phyloP scores from a whole-genome alignment of 2,329 filamentous ascomycete species.

The Aspergillus floridensis region DNA sequence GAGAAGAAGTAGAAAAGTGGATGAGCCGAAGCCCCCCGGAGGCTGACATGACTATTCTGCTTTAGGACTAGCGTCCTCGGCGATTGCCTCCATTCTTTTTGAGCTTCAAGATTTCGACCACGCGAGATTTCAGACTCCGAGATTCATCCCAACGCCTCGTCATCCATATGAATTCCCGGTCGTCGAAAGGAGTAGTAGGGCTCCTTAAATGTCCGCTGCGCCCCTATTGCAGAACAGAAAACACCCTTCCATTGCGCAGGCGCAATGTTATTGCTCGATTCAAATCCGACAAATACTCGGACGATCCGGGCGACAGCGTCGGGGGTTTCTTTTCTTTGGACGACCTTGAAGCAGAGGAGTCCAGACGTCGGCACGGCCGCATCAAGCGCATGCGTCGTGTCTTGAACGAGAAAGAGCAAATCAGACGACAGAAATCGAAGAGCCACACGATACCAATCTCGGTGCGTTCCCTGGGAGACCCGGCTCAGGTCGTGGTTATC shows the following conservation, averaged over 20 bases:
- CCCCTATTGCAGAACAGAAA: slow-evolving; percentile 9
- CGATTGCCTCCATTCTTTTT: slow-evolving; percentile 2
- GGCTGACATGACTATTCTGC: not conserved
- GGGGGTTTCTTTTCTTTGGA: not conserved
- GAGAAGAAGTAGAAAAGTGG: not conserved
- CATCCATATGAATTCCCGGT: slow-evolving; percentile 28
- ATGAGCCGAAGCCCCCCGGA: not conserved
- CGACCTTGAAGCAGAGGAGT: not conserved
- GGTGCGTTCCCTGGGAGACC: slow-evolving; percentile 36
- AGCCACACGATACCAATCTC: slow-evolving; percentile 25
- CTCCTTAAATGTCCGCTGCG: slow-evolving; percentile 22
- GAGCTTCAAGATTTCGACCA: slow-evolving; percentile 8
- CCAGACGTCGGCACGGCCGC: not conserved
- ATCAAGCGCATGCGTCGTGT: not conserved
- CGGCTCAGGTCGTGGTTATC: slow-evolving; percentile 38
- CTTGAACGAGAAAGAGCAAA: not conserved
- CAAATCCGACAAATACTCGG: slow-evolving; percentile 8
- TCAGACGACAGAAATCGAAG: slow-evolving; percentile 2
- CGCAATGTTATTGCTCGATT: slow-evolving; percentile 20
- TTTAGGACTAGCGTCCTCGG: slow-evolving; percentile 5
- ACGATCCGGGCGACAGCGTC: not conserved
- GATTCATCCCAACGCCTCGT: not conserved
- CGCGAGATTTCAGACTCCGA: not conserved
- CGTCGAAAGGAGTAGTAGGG: slow-evolving; percentile 20
- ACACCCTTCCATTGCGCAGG: slow-evolving; percentile 6